Evolutionary conservation across 1,139 yeast species (phyloP), one percentile per base, ranked within the genome.

Genomic region (Kazachstania sp.): DNA sequence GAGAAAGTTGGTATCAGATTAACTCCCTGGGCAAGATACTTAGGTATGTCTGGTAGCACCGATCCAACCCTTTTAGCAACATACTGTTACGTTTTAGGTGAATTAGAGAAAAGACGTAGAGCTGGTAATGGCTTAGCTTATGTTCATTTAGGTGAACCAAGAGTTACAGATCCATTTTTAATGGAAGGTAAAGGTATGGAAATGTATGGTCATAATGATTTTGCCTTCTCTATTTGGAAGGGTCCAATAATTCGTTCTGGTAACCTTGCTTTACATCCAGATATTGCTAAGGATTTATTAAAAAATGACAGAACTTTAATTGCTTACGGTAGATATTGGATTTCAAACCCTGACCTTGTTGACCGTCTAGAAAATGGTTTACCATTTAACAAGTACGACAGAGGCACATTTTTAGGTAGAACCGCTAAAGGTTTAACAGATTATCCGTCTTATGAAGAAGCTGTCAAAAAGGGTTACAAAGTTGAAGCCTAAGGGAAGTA

Each of bases 261-360:
- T 54, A 69, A 67, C 47, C 73, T 70, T 53, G 61, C 60, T 2
- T 41, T 56, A 29, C 55, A 61, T 39, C 59, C 57, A 35, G 59
- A 57, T 2, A 50, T 50, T 35, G 54, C 49, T 28, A 48, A 46
- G 23, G 59, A 61, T 11, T 56, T 66, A 37, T 60, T 57, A 3
- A 43, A 53, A 8, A 66, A 71, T 51, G 68, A 62, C 43, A 60
- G 74, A 52, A 71, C 77, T 2, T 55, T 73, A 49, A 61, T 72
- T 52, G 75, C 70, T 2, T 70, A 69, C 55, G 73, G 74, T 19
- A 69, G 81, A 58, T 68, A 62, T 50, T 77, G 65, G 52, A 70
- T 70, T 40, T 65, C 79, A 3, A 77, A 76, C 62, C 81, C 82
- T 3, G 81, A 78, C 59, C 65, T 77, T 40, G 71, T 68, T 5